A percentile compares a stretch with the other conserved stretches of the same genome.
phyloP scores from a whole-genome alignment of 108 stramenopile species.

The Pinguiococcus pyrenoidosus region DNA sequence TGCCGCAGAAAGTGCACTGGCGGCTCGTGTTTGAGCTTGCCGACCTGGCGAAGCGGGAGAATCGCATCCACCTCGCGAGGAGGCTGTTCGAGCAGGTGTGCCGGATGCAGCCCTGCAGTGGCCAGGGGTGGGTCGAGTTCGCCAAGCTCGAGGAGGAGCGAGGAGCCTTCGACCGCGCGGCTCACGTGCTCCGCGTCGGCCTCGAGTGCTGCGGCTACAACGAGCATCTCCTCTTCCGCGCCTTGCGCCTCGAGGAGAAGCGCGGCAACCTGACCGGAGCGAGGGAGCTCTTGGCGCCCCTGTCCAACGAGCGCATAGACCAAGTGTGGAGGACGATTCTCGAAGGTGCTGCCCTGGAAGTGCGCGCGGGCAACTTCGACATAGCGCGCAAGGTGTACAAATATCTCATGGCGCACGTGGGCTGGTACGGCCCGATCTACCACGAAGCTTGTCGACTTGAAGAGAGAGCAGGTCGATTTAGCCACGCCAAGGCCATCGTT shows the following conservation, averaged over 20 bases:
- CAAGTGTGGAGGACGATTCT: constrained; percentile 86
- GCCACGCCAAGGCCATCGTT: constrained; percentile 70
- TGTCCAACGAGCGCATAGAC: too few relatives aligned
- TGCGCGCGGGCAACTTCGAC: constrained; percentile 65
- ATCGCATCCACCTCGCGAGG: constrained; percentile 48
- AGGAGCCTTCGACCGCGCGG: constrained; percentile 53
- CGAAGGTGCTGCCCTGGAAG: constrained; percentile 88
- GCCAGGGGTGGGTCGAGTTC: constrained; percentile 86
- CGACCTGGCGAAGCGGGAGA: constrained; percentile 36
- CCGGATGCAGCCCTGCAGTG: constrained; percentile 60
- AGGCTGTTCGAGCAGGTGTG: constrained; percentile 65
- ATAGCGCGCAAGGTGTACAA: constrained; percentile 64
- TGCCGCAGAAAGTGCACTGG: constrained; percentile 36
- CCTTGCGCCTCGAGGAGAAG: constrained; percentile 74
- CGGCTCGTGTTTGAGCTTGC: constrained; percentile 33
- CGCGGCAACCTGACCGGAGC: constrained; percentile 42
- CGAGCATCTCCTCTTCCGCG: constrained; percentile 61
- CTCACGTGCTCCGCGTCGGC: constrained; percentile 54
- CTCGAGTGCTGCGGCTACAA: constrained; percentile 58
- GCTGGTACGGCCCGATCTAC: constrained; percentile 96
- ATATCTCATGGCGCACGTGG: constrained; percentile 76
- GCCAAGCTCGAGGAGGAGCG: constrained; percentile 91
- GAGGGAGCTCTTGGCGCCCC: constrained; percentile 60
- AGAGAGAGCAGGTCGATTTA: constrained; percentile 33
- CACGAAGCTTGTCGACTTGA: constrained; percentile 82